Evolutionary conservation across 1,284 basidiomycete genomes (phyloP).

Genomic region (Vanrija sp.): DNA sequence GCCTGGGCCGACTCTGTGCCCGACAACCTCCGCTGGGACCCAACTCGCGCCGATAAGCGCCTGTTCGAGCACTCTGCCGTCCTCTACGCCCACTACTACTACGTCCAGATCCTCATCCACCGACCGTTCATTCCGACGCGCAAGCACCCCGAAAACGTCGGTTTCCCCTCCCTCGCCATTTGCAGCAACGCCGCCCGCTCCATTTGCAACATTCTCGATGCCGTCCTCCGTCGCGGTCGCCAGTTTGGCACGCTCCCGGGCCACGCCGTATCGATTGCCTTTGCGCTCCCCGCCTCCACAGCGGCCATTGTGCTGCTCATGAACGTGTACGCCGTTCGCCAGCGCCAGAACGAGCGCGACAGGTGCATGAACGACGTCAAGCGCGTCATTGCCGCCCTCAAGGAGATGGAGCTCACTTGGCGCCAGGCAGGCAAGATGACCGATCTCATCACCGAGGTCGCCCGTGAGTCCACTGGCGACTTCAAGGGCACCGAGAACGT

Average conservation of each 20-base stretch:
- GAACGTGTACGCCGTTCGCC: constrained; percentile 66
- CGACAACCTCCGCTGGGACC: constrained; percentile 68
- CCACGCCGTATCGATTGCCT: constrained; percentile 38
- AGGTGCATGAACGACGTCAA: constrained; percentile 67
- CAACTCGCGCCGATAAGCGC: constrained; percentile 57
- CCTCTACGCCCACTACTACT: constrained; percentile 66
- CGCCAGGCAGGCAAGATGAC: constrained; percentile 45
- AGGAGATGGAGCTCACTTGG: constrained; percentile 55
- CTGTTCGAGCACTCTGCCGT: constrained; percentile 68
- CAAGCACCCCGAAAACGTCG: constrained; percentile 28
- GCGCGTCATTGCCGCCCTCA: constrained; percentile 63
- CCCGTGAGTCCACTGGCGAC: constrained; percentile 15
- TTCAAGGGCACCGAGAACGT: not conserved
- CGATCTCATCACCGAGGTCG: constrained; percentile 31
- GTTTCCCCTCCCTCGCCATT: constrained; percentile 67
- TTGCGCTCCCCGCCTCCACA: constrained; percentile 56
- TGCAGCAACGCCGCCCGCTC: constrained; percentile 80
- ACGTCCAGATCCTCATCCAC: constrained; percentile 66
- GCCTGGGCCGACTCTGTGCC: constrained; percentile 74
- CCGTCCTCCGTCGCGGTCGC: constrained; percentile 36
- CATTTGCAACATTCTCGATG: constrained; percentile 66
- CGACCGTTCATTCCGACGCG: constrained; percentile 69
- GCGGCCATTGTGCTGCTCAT: constrained; percentile 65
- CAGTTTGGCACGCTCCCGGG: constrained; percentile 46
- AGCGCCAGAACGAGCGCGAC: constrained; percentile 57